A percentile compares a stretch with the other conserved stretches of the same genome.
These are phyloP conservation scores for Aspergillus thermomutatus DNA, from an alignment of 2,329 filamentous ascomycete genomes.

Conservation along the genomic window DNA sequence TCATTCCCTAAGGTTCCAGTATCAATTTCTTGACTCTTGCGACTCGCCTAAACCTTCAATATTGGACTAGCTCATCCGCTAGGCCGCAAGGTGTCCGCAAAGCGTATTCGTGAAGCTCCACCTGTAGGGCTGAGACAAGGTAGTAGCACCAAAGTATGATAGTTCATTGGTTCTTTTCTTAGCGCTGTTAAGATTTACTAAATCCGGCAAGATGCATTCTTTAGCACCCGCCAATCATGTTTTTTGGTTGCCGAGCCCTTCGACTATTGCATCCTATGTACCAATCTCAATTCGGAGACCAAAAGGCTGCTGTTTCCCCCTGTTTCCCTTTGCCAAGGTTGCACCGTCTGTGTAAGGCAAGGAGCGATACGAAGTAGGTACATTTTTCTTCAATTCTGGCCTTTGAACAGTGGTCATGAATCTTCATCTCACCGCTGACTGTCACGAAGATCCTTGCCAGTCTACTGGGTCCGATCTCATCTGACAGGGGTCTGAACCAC, in stretches of 20 bases:
- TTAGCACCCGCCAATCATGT: neutral
- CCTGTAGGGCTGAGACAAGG: neutral
- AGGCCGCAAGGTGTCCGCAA: neutral
- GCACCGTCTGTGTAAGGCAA: neutral
- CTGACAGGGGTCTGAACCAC: neutral
- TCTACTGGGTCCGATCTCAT: neutral
- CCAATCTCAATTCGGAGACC: neutral
- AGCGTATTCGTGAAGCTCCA: neutral
- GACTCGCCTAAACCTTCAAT: no score
- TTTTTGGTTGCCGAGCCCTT: neutral
- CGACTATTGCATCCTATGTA: neutral
- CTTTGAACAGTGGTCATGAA: neutral
- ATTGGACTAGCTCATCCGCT: neutral
- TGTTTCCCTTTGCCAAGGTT: neutral
- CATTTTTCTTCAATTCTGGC: neutral
- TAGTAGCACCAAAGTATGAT: neutral
- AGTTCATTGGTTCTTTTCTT: neutral
- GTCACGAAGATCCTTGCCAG: neutral
- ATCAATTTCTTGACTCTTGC: neutral
- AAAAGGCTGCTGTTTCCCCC: neutral
- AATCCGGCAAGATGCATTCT: neutral
- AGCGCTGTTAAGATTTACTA: no score
- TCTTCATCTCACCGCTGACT: neutral
- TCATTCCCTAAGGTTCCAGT: neutral
- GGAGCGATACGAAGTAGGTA: neutral